Percentiles rank a stretch among this genome's conserved stretches.
Evolutionary conservation across 1,284 basidiomycete genomes (phyloP).

Genomic region (Trichosporon asahii): DNA sequence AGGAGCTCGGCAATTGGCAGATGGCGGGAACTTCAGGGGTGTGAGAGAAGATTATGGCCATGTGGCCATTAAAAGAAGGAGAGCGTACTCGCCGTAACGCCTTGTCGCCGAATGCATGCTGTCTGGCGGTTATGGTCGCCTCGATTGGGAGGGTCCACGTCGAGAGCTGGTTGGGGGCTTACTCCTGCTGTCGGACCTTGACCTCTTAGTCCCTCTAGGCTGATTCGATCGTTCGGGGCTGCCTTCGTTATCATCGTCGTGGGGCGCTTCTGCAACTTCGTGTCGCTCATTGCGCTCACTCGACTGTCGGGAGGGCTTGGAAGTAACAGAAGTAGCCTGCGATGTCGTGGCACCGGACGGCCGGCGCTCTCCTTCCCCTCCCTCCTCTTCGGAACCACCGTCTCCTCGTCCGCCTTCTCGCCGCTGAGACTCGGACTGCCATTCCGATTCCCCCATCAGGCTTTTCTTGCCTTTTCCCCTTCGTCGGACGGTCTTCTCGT

Average conservation of each 20-base stretch:
- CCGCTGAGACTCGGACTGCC: neutral
- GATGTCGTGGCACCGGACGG: neutral
- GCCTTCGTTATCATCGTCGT: neutral
- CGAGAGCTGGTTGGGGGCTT: neutral
- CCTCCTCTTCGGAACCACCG: neutral
- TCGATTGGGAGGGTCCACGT: neutral
- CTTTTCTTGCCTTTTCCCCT: constrained; percentile 37
- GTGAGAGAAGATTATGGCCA: no score
- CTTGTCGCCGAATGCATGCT: no score
- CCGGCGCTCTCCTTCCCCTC: neutral
- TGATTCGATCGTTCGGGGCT: neutral
- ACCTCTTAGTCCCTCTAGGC: neutral
- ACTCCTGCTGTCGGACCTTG: neutral
- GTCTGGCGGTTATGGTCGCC: neutral
- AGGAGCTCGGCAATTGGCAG: no score
- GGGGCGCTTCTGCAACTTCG: neutral
- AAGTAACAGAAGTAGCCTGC: neutral
- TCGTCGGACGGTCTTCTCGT: constrained; percentile 36
- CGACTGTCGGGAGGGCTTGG: neutral
- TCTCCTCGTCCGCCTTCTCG: neutral
- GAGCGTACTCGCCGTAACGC: no score
- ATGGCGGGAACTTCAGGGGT: no score
- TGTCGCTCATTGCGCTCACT: neutral
- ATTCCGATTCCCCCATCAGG: neutral
- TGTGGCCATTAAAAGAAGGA: no score